Base-by-base conservation (phyloP, 768 basidiomycete genomes). In the Russula griseocarnosa region DNA sequence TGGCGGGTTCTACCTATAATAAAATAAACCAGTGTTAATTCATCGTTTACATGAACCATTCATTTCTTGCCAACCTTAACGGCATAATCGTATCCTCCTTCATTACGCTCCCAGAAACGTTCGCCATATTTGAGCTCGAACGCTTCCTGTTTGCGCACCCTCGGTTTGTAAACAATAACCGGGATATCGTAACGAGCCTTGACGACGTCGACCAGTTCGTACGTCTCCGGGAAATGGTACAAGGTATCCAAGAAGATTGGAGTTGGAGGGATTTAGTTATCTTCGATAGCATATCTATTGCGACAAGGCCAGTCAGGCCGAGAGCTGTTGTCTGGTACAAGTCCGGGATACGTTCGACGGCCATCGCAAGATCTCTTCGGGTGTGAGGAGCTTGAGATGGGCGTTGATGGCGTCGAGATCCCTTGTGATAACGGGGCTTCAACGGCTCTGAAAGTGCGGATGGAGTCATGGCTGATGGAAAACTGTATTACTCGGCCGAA, bases 161-260 rank as follows among this genome's bases (percentile, higher is more conserved):
- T 83, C 81, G 10, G 96, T 68, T 81, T 87, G 78, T 86, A 97
- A 8, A 91, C 83, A 72, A 87, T 82, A 5, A 98, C 78, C 4
- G 82, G 81, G 44, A 85, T 78, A n/a, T 79, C 78, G 74, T 98
- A 99, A 65, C 79, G 83, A 68, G 79, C 73, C 71, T 87, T 84
- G 20, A 94, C 91, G n/a, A 86, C 85, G 42, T 87, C 83, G 11
- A 95, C 88, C 51, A 99, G 86, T 61, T 86, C 86, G 70, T 97
- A 88, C 5, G 96, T 98, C 77, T 98, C 92, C 4, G 80, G 78
- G 76, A 99, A 99, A 77, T 98, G 97, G 73, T 98, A 94, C 16
- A 98, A 80, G 0, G 97, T 98, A 77, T 99, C 95, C 73, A 98
- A 76, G 78, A 99, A 98, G 77, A 98, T 94, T 22, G 98, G 82